Conservation (phyloP, 2,329 filamentous ascomycete genomes). For the Apiospora koreana region DNA sequence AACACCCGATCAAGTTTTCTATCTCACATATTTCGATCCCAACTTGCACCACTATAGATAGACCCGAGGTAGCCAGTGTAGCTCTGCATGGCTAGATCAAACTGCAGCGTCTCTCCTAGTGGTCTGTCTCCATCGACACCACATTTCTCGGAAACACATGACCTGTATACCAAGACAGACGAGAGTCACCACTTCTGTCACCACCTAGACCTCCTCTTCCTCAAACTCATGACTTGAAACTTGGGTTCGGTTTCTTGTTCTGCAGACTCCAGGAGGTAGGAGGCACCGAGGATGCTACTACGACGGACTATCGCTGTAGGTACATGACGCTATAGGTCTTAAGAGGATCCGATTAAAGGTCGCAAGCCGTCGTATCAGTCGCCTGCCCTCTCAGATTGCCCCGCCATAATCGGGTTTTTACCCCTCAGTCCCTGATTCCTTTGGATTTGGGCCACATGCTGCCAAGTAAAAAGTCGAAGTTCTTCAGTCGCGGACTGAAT, state of each 20-base stretch:
- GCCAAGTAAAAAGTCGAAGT: not conserved
- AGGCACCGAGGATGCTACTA: not conserved
- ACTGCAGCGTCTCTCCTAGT: not conserved
- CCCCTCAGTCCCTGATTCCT: conserved; percentile 8
- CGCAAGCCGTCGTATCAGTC: not conserved
- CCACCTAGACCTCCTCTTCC: not conserved
- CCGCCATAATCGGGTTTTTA: conserved; percentile 5
- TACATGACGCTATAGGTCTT: conserved; percentile 3
- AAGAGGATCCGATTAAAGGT: conserved; percentile 7
- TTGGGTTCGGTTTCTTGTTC: not conserved
- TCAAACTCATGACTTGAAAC: not conserved
- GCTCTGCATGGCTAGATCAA: not conserved
- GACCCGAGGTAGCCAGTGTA: too few species aligned
- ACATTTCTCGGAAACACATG: not conserved
- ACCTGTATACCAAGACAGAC: not conserved
- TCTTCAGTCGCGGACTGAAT: not conserved
- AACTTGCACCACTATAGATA: not conserved
- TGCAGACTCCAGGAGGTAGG: not conserved
- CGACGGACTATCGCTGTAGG: not conserved
- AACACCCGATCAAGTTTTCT: not conserved
- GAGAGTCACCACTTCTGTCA: too few species aligned
- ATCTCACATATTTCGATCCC: not conserved
- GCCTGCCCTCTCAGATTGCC: conserved; percentile 4
- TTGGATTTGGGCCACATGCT: not conserved
- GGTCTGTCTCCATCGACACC: not conserved